Evolutionary conservation across 2,329 filamentous ascomycete species (phyloP), one percentile per base, ranked within the genome.

Genomic region (Magnaporthiopsis rhizophila): DNA sequence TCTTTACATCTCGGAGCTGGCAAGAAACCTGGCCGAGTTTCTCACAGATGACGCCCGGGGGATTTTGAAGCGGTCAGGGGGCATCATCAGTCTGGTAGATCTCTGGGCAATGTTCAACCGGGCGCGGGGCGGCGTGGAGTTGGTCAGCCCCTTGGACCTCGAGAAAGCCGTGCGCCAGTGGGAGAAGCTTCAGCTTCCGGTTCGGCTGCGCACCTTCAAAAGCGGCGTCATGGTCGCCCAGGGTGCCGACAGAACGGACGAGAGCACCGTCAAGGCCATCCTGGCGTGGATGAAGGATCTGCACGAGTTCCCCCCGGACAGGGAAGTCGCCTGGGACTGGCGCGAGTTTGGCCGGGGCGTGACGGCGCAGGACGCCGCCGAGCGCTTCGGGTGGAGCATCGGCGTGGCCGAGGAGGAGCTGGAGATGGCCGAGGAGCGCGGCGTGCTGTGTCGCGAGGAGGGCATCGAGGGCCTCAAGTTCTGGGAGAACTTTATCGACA

Each of bases 61-160:
- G 0, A 83, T 97, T 1, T 79, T 97, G 28, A 87, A 87, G 65
- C 87, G 86, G 67, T 89, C 93, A 61, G 93, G 92, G 6, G 93
- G 93, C 1, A 95, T 96, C 69, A 90, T 97, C 73, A 94, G 87
- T 53, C 81, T 97, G 1, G 92, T 97, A 15, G 93, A 97, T 72
- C 81, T 97, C 0, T 97, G 92, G 92, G 91, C 92, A 34, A 86
- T 96, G 68, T 98, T 98, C 80, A 99, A 99, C 75, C 86, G 94
- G 45, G 92, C 91, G 36, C 86, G 94, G 64, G 94, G 94, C 62
- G 95, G 94, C 9, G 94, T 99, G 21, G 95, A 99, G 75, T 85
- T 99, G 21, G 90, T 98, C 62, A 96, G 91, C 68, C 95, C 95
- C 0, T 81, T 87, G 24, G 95, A 99, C 72, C 96, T 99, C 70